A percentile compares a stretch with the other conserved stretches of the same genome.
Evolutionary conservation across 768 basidiomycete species (phyloP).

Genomic region (Lactarius sanguifluus): DNA sequence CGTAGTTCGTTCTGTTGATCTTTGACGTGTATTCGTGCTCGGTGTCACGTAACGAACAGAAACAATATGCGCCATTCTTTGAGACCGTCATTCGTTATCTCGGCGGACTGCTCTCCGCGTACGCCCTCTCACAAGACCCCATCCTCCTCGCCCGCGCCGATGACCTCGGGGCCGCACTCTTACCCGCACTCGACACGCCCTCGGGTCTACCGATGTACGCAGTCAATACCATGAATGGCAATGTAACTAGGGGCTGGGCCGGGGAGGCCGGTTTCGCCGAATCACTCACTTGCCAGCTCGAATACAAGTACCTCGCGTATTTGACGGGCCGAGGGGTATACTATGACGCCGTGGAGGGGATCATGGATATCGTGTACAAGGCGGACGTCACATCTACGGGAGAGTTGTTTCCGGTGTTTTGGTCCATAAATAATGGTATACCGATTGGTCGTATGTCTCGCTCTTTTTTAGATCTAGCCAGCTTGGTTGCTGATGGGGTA

Average conservation of each 20-base stretch:
- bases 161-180: conserved; percentile 70
- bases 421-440: conserved; percentile 48
- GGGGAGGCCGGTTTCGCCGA: conserved; percentile 53
- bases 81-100: conserved; percentile 91
- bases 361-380: conserved; percentile 51
- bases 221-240: conserved; percentile 60
- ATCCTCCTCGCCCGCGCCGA: conserved; percentile 69
- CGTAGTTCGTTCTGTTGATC: neutral
- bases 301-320: conserved; percentile 85
- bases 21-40: neutral
- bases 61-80: conserved; percentile 59
- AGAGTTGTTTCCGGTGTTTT: conserved; percentile 60
- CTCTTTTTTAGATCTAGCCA: neutral
- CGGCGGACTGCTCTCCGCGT: conserved; percentile 74
- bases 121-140: conserved; percentile 66
- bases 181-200: conserved; percentile 68
- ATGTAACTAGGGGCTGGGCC: conserved; percentile 34
- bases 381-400: conserved; percentile 43
- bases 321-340: conserved; percentile 69
- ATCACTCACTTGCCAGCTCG: conserved; percentile 78
- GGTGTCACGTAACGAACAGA: conserved; percentile 20
- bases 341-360: conserved; percentile 51
- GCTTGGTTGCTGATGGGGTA: conserved; percentile 33
- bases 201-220: conserved; percentile 70
- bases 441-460: conserved; percentile 46